Percentiles rank a stretch among this genome's conserved stretches.
phyloP scores from a whole-genome alignment of 225 moss, liverwort and hornwort genomes.

The Straminergon stramineum region DNA sequence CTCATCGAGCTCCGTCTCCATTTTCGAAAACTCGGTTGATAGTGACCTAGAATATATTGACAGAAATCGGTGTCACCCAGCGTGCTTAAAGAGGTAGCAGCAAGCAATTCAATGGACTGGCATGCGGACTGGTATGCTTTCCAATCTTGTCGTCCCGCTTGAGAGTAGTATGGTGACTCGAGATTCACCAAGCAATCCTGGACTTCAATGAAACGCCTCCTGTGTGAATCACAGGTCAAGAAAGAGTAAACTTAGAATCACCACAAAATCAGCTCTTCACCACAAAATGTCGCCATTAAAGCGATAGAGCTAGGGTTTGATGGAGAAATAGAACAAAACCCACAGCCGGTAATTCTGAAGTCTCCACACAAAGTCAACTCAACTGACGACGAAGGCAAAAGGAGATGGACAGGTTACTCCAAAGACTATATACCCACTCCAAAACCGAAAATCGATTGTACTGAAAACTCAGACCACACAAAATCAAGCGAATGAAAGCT shows the following conservation, averaged over 20 bases:
- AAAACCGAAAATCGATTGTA: not conserved
- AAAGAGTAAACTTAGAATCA: not conserved
- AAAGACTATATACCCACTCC: not conserved
- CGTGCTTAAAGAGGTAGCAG: not conserved
- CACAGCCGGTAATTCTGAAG: not conserved
- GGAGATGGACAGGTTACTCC: too few species aligned
- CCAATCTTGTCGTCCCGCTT: not conserved
- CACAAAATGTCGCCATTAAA: not conserved
- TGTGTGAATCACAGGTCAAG: not conserved
- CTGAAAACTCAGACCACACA: not conserved
- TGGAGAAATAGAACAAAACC: not conserved
- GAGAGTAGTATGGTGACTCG: not conserved
- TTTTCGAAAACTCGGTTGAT: not conserved
- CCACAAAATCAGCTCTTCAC: not conserved
- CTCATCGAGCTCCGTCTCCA: constrained; percentile 94
- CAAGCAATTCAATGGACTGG: not conserved
- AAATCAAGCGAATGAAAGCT: not conserved
- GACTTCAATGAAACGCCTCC: not conserved
- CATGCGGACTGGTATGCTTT: not conserved
- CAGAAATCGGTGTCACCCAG: not conserved
- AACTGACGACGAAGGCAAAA: not conserved
- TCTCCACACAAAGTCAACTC: not conserved
- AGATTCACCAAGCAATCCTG: not conserved
- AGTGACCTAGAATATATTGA: not conserved
- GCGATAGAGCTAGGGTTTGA: not conserved